Conservation (phyloP, 2,329 filamentous ascomycete species). For the Aspergillus sp. region DNA sequence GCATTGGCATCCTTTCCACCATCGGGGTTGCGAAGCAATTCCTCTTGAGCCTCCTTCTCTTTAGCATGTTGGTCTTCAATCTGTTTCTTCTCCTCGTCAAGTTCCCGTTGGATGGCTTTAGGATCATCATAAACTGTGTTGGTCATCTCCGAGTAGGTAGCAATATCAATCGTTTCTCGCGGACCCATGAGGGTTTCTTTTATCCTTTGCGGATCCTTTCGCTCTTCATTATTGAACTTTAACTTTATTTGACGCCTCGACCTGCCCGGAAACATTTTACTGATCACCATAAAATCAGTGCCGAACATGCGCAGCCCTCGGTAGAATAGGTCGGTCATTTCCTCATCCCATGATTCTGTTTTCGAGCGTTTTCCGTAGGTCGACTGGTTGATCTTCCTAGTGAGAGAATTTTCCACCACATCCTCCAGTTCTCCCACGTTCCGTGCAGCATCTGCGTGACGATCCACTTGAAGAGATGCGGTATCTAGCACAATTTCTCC, state of each 20-base stretch:
- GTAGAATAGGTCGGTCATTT: constrained; percentile 59
- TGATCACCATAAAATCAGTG: constrained; percentile 62
- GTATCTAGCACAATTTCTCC: constrained; percentile 54
- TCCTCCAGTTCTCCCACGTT: constrained; percentile 44
- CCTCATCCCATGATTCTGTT: constrained; percentile 52
- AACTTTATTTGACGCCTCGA: constrained; percentile 59
- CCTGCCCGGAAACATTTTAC: constrained; percentile 55
- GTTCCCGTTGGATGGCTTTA: constrained; percentile 33
- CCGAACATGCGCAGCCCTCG: constrained; percentile 59
- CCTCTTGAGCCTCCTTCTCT: constrained; percentile 41
- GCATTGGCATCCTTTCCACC: constrained; percentile 24
- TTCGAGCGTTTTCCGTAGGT: constrained; percentile 48
- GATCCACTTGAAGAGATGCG: constrained; percentile 50
- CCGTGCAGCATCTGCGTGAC: constrained; percentile 48
- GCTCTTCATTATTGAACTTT: constrained; percentile 61
- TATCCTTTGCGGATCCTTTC: constrained; percentile 49
- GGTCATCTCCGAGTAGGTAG: constrained; percentile 42
- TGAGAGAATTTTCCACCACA: constrained; percentile 43
- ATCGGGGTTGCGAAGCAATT: constrained; percentile 38
- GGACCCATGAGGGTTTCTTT: constrained; percentile 47
- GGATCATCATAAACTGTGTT: constrained; percentile 41
- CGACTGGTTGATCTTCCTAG: constrained; percentile 42
- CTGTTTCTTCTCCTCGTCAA: constrained; percentile 41
- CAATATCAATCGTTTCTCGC: constrained; percentile 39
- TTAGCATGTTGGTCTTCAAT: constrained; percentile 44